Evolutionary conservation across 2,329 filamentous ascomycete species (phyloP).

Genomic region (Colletotrichum nymphaeae): DNA sequence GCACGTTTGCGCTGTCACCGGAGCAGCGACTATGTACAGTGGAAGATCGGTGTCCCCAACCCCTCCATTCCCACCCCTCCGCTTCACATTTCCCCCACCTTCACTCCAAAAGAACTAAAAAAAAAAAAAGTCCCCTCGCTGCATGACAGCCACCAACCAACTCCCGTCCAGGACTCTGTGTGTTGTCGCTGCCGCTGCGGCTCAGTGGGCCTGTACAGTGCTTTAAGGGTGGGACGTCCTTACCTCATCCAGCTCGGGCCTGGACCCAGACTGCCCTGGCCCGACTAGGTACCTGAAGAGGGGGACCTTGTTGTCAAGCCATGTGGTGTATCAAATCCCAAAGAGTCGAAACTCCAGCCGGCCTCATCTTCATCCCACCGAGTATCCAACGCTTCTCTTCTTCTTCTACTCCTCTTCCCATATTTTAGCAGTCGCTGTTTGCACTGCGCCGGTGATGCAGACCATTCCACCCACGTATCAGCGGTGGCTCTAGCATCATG

Average conservation of each 20-base stretch:
- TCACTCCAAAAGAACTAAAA: too few relatives aligned
- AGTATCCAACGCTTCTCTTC: neutral
- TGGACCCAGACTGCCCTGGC: neutral
- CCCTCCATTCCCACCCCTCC: too few relatives aligned
- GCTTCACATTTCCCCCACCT: too few relatives aligned
- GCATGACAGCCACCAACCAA: neutral
- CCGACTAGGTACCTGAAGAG: neutral
- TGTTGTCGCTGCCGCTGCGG: neutral
- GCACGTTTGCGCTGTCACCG: neutral
- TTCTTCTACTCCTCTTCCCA: neutral
- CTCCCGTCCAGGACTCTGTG: neutral
- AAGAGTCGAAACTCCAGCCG: conserved; percentile 27
- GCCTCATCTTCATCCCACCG: conserved; percentile 22
- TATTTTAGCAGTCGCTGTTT: neutral
- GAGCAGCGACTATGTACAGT: neutral
- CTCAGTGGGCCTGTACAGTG: neutral
- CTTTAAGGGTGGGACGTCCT: neutral
- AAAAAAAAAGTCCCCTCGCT: neutral
- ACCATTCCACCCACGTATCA: neutral
- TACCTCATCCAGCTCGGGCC: neutral
- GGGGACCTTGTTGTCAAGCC: conserved; percentile 26
- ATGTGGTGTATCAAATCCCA: conserved; percentile 27
- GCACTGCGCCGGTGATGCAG: conserved; percentile 27
- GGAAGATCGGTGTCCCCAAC: neutral
- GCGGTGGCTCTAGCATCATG: conserved; percentile 52